Evolutionary conservation across 495 filamentous ascomycete species (phyloP).

Genomic region (Friedmanniomyces simplex): DNA sequence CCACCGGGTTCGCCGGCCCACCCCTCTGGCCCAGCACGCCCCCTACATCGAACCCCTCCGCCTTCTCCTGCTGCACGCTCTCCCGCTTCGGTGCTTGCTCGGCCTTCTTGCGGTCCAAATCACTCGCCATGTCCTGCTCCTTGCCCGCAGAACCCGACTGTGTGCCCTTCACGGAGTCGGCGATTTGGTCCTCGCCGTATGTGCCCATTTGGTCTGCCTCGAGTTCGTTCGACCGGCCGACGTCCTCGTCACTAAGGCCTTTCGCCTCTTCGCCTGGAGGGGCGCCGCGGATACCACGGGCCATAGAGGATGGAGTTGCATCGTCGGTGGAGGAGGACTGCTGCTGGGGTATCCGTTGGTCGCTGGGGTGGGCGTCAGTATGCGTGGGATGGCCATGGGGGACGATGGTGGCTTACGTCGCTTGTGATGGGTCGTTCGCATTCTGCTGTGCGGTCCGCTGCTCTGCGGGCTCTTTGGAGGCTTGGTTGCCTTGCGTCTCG

Average conservation of each 20-base stretch:
- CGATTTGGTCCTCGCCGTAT: conserved; percentile 31
- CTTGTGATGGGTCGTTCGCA: conserved; percentile 1
- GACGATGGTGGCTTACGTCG: background rate
- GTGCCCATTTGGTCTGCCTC: conserved; percentile 33
- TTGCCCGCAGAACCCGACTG: conserved; percentile 17
- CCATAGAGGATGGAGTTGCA: conserved; percentile 22
- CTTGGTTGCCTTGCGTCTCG: conserved; percentile 30
- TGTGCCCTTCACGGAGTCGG: conserved; percentile 24
- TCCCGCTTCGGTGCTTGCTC: conserved; percentile 31
- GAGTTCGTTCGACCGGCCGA: conserved; percentile 30
- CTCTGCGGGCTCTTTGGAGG: conserved; percentile 30
- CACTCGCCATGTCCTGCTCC: conserved; percentile 26
- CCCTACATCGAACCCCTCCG: conserved; percentile 25
- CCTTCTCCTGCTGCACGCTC: conserved; percentile 25
- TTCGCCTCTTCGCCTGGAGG: conserved; percentile 27
- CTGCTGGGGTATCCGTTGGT: conserved; percentile 25
- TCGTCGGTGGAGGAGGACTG: conserved; percentile 19
- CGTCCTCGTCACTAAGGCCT: conserved; percentile 25
- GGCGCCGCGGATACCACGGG: conserved; percentile 29
- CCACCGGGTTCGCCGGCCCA: conserved; percentile 33
- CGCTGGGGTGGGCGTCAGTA: conserved; percentile 12
- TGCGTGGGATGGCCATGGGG: background rate
- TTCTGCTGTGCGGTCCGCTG: conserved; percentile 13
- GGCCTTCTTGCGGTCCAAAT: conserved; percentile 37
- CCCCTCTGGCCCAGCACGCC: conserved; percentile 32